Base-by-base conservation (phyloP, 1,139 yeast genomes). In the Yamadazyma taylorii region DNA sequence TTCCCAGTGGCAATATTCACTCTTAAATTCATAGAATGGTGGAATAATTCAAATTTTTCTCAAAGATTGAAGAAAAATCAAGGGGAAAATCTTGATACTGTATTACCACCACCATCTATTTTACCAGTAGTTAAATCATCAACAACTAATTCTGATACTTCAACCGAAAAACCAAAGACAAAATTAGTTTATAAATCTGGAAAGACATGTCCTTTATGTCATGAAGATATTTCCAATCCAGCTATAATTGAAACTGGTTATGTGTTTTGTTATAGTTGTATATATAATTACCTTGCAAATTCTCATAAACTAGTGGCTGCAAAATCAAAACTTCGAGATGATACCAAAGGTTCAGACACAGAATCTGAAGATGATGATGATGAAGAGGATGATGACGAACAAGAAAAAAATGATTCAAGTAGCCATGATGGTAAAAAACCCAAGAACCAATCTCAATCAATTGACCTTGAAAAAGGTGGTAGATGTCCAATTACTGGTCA, bases 11-110 rank as follows among this genome's bases (percentile, higher is more conserved):
- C 95, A 2, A 85, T 92, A 42, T 90, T 92, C 56, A 57, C 85
- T 24, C 72, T 92, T 46, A 88, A 89, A 60, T 88, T 92, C 50
- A 72, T 89, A 36, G 97, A 92, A 58, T 90, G 97, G 97, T 90
- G 96, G 95, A 81, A 83, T 45, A 78, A 86, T 31, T 81, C 90
- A 13, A 88, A 85, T 45, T 76, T 88, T 51, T 82, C 88, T 1
- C 65, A 74, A 5, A 80, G 81, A 49, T 60, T 87, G 33, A 66
- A 79, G 9, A 77, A 76, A 47, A 75, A 71, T 34, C 74, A 72
- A 38, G 67, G 81, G 5, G 72, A 73, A 39, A 59, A 60, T 8
- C 56, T 78, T 27, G 79, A 76, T 40, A 66, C 66, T 31, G 69
- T 73, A 17, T 63, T 81, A 24, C 86, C 87, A 6, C 75, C 82